Conservation (phyloP, 2,329 filamentous ascomycete genomes). For the Cladosporium austrohemisphaericum region DNA sequence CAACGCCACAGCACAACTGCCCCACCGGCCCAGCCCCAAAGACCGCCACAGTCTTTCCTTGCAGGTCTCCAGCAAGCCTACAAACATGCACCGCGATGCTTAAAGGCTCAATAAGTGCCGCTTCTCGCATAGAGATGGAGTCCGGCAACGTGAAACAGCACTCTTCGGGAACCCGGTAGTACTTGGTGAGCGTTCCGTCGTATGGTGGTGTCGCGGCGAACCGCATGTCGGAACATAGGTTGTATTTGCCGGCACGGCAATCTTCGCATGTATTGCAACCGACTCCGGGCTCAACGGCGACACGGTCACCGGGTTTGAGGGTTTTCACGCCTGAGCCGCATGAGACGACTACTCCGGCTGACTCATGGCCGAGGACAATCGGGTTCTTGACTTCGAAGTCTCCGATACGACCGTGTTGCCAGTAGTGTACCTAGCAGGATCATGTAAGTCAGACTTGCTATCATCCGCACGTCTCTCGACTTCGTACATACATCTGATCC, state of each 20-base stretch:
- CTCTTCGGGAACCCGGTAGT: conserved; percentile 45
- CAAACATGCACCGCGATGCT: conserved; percentile 47
- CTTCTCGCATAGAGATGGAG: conserved; percentile 46
- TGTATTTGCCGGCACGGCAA: conserved; percentile 21
- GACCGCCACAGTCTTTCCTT: conserved; percentile 42
- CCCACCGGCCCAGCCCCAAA: conserved; percentile 62
- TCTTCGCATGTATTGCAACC: conserved; percentile 22
- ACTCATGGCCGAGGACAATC: conserved; percentile 31
- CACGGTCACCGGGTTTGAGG: conserved; percentile 26
- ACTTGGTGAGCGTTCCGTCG: conserved; percentile 46
- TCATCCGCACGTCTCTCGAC: too few relatives aligned
- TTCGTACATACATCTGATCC: conserved; percentile 21
- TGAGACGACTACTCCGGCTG: conserved; percentile 25
- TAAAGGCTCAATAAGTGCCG: conserved; percentile 51
- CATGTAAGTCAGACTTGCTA: too few relatives aligned
- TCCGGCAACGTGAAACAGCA: conserved; percentile 46
- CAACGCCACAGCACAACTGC: conserved; percentile 54
- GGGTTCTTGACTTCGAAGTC: conserved; percentile 35
- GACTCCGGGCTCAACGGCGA: conserved; percentile 29
- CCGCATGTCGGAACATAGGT: conserved; percentile 21
- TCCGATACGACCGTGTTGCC: conserved; percentile 41
- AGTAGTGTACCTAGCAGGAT: conserved; percentile 43
- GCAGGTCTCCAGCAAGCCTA: conserved; percentile 20
- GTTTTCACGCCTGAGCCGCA: conserved; percentile 25
- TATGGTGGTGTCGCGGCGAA: conserved; percentile 21